Percentiles rank a stretch among this genome's conserved stretches.
Evolutionary conservation across 345 rosid species (phyloP).

Genomic region (Sisymbrium altissimum): DNA sequence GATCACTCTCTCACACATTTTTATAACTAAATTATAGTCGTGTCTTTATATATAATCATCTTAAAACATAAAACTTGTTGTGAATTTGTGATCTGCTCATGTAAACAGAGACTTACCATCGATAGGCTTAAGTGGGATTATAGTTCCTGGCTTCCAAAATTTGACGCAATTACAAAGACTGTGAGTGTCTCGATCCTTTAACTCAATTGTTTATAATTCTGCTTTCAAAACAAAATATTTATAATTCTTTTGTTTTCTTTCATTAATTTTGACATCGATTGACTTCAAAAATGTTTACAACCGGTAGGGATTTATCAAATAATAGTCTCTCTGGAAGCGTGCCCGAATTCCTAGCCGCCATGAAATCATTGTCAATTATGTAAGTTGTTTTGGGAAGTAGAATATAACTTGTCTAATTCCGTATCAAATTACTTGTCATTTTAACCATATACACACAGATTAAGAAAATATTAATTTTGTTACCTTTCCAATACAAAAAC

Average conservation of each 20-base stretch:
- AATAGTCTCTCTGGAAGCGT: background rate
- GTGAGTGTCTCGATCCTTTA: too few species aligned
- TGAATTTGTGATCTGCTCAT: background rate
- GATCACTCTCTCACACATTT: background rate
- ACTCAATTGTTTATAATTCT: too few species aligned
- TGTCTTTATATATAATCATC: background rate
- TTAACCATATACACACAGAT: too few species aligned
- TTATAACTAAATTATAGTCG: background rate
- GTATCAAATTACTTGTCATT: too few species aligned
- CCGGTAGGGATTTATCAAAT: conserved; percentile 22
- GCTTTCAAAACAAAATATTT: too few species aligned
- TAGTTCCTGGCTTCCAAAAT: conserved; percentile 27
- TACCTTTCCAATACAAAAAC: too few species aligned
- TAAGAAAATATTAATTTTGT: too few species aligned
- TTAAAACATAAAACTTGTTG: background rate
- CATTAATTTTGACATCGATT: background rate
- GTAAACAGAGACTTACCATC: conserved; percentile 38
- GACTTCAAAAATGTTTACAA: background rate
- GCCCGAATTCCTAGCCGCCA: background rate
- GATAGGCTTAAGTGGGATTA: conserved; percentile 35
- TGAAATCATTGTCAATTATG: background rate
- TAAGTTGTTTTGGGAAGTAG: too few species aligned
- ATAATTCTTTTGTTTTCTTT: background rate
- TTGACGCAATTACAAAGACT: conserved; percentile 31
- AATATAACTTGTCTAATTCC: too few species aligned